Percentiles rank a stretch among this genome's conserved stretches.
phyloP scores from a whole-genome alignment of 805 yeast genomes.

The Candida alai region DNA sequence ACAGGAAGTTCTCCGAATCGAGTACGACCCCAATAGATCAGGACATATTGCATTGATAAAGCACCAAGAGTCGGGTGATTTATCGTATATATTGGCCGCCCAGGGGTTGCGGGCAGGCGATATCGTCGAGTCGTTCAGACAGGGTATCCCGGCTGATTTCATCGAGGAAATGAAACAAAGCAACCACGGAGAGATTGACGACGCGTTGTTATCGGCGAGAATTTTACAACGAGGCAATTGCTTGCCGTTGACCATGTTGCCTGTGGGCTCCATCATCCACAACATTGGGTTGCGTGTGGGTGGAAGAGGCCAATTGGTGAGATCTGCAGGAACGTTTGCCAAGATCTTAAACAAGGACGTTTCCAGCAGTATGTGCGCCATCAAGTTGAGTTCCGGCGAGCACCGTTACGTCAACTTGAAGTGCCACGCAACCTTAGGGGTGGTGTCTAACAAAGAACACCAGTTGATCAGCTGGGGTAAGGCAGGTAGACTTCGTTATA shows the following conservation, averaged over 20 bases:
- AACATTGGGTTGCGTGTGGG: constrained; percentile 71
- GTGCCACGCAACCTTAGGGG: constrained; percentile 91
- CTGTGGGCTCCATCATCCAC: constrained; percentile 90
- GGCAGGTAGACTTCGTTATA: constrained; percentile 91
- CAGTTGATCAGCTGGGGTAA: constrained; percentile 88
- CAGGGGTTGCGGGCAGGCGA: constrained; percentile 95
- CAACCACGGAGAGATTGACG: constrained; percentile 80
- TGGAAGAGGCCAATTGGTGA: constrained; percentile 82
- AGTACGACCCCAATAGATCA: constrained; percentile 92
- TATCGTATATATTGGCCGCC: constrained; percentile 83
- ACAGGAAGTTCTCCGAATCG: constrained; percentile 81
- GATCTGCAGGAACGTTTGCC: constrained; percentile 94
- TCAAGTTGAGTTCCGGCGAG: constrained; percentile 87
- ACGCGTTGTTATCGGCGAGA: constrained; percentile 81
- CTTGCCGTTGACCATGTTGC: constrained; percentile 86
- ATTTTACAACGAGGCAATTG: constrained; percentile 94
- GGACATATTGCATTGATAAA: constrained; percentile 87
- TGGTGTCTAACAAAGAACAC: constrained; percentile 90
- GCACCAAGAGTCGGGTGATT: constrained; percentile 55
- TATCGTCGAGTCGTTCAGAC: constrained; percentile 79
- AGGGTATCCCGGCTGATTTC: constrained; percentile 77
- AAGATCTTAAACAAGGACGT: constrained; percentile 78
- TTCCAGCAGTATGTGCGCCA: constrained; percentile 65
- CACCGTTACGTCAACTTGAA: constrained; percentile 83
- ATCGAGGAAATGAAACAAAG: constrained; percentile 62